Base-by-base conservation (phyloP, 2,329 filamentous ascomycete species). In the Diaporthe helianthi region DNA sequence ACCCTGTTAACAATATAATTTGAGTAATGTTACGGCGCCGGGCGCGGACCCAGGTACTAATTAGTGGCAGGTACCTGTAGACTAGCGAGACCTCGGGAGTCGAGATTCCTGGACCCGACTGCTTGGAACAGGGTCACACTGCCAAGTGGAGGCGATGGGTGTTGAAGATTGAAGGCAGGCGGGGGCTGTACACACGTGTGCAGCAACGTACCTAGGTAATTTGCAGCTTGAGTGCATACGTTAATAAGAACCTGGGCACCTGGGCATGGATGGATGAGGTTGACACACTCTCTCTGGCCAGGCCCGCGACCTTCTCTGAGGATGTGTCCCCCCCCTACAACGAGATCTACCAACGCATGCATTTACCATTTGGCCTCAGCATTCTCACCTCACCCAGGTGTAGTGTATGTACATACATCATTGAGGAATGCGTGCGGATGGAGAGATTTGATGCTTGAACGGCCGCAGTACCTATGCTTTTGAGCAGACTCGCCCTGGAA, bases 1-100 rank as follows among this genome's bases (percentile, higher is more conserved):
- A 75, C 76, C 6, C 75, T 78, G 12, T 74, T 31, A 71, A 74
- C 61, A 73, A 53, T 13, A 54, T 70, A 24, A 63, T 58, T 10
- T 65, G 52, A 46, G 69, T 65, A 36, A n/a, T n/a, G 41, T 29
- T 36, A 44, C 19, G 41, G 41, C 24, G 29, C 26, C 58, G n/a
- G 31, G 26, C n/a, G 38, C 41, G 44, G 41, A 49, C 29, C 44
- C 58, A 47, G 31, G 19, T 17, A 8, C 41, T n/a, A n/a, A n/a
- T n/a, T n/a, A n/a, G n/a, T n/a, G n/a, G n/a, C n/a, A n/a, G n/a
- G n/a, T n/a, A n/a, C n/a, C n/a, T n/a, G n/a, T n/a, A 47, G 26
- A 33, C 41, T 47, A 46, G 31, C 12, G 3, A 33, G 6, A n/a
- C n/a, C n/a, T n/a, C n/a, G n/a, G n/a, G n/a, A 31, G 55, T 22